These are phyloP conservation scores for Geotrichum candidum DNA, from an alignment of 1,139 yeast species.

Conservation along the genomic window DNA sequence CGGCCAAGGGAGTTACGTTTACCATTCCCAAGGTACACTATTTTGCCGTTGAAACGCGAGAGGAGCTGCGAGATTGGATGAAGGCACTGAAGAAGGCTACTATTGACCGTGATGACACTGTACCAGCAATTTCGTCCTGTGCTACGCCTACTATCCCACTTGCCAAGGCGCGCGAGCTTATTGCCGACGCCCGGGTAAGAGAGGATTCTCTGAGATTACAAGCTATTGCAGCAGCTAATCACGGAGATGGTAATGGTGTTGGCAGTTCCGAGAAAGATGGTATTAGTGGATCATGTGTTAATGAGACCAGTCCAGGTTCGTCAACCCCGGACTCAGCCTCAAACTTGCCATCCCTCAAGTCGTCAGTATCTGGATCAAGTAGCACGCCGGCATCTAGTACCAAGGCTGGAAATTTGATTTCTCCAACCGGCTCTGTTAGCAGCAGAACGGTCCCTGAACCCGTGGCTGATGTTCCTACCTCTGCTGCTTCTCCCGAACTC, in stretches of 20 bases:
- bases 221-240: conserved; percentile 25
- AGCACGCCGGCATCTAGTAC: conserved; percentile 23
- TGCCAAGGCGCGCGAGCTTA: conserved; percentile 76
- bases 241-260: conserved; percentile 4
- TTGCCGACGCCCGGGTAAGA: conserved; percentile 53
- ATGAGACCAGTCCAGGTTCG: conserved; percentile 14
- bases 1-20: conserved; percentile 87
- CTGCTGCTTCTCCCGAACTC: background rate
- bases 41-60: conserved; percentile 87
- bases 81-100: conserved; percentile 93
- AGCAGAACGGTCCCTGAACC: background rate
- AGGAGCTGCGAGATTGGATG: conserved; percentile 94
- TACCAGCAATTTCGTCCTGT: conserved; percentile 92
- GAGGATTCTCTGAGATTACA: conserved; percentile 25
- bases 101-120: conserved; percentile 87
- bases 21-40: conserved; percentile 95
- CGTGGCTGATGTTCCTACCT: background rate
- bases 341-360: conserved; percentile 23
- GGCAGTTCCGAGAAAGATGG: background rate
- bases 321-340: conserved; percentile 26
- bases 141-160: conserved; percentile 89
- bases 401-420: background rate
- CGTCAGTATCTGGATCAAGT: conserved; percentile 28
- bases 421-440: conserved; percentile 7
- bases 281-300: conserved; percentile 8